These are phyloP conservation scores for Vaccinium corymbosum DNA, from an alignment of 148 eudicot species.

Conservation along the genomic window DNA sequence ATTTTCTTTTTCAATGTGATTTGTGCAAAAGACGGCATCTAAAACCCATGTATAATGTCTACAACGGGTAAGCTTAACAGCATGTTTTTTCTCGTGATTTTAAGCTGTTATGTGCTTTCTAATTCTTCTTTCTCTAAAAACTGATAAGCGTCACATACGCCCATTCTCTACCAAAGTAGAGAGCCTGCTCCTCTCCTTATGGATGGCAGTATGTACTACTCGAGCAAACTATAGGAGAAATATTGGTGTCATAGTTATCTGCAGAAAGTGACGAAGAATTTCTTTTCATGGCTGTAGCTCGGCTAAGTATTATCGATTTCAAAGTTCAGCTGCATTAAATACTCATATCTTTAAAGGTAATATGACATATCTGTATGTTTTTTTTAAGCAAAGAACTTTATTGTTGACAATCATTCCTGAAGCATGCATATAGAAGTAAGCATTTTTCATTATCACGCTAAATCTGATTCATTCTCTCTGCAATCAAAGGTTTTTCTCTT, in stretches of 20 bases:
- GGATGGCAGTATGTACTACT: background rate
- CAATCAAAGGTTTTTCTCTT: background rate
- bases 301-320: background rate
- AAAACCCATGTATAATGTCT: background rate
- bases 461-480: background rate
- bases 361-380: background rate
- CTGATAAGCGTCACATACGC: background rate
- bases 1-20: background rate
- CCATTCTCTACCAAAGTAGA: background rate
- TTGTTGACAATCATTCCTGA: background rate
- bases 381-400: background rate
- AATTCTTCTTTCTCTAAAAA: background rate
- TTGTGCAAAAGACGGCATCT: background rate
- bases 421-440: background rate
- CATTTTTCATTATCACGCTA: background rate
- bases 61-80: background rate
- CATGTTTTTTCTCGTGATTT: background rate
- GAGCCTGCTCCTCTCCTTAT: background rate
- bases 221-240: background rate
- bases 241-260: background rate
- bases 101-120: background rate
- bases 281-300: background rate
- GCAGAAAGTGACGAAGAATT: background rate
- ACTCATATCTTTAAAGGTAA: background rate
- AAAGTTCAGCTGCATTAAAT: background rate